Evolutionary conservation across 129 eudicot genomes (phyloP).

Genomic region (Saussurea involucrata): DNA sequence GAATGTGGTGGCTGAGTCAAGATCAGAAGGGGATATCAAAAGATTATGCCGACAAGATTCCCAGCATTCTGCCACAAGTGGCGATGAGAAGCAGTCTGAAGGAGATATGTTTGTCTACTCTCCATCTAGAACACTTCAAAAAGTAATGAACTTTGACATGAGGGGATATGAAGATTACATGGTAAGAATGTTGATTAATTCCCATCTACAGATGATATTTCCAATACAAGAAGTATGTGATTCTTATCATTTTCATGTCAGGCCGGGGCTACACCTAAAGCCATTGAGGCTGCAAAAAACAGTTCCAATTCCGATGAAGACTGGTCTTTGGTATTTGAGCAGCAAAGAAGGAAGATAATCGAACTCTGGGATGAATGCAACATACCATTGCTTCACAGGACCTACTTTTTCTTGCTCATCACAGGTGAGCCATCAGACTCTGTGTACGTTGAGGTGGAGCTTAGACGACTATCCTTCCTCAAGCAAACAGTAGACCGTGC

Average conservation of each 20-base stretch:
- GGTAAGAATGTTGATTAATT: slow-evolving; percentile 32
- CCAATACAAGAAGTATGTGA: background rate
- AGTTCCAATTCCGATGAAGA: slow-evolving; percentile 18
- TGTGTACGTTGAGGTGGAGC: slow-evolving; percentile 88
- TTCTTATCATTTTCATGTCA: slow-evolving; percentile 15
- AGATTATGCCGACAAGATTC: slow-evolving; percentile 25
- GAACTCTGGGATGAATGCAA: slow-evolving; percentile 81
- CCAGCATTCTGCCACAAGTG: slow-evolving; percentile 13
- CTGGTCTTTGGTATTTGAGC: slow-evolving; percentile 57
- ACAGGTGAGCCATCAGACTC: slow-evolving; percentile 90
- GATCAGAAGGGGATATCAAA: slow-evolving; percentile 23
- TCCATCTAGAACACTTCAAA: slow-evolving; percentile 24
- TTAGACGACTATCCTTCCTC: slow-evolving; percentile 76
- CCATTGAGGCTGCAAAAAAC: slow-evolving; percentile 5
- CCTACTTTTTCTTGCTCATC: slow-evolving; percentile 74
- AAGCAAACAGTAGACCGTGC: slow-evolving; percentile 42
- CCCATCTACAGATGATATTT: background rate
- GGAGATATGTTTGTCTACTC: background rate
- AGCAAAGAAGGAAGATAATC: slow-evolving; percentile 55
- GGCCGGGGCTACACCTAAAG: slow-evolving; percentile 33
- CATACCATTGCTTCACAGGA: slow-evolving; percentile 76
- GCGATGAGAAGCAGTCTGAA: slow-evolving; percentile 22
- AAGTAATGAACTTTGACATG: slow-evolving; percentile 29
- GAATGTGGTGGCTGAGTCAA: slow-evolving; percentile 27
- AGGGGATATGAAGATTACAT: slow-evolving; percentile 26